phyloP scores from a whole-genome alignment of 768 basidiomycete species.

The Krasilnikovozyma curviuscula region DNA sequence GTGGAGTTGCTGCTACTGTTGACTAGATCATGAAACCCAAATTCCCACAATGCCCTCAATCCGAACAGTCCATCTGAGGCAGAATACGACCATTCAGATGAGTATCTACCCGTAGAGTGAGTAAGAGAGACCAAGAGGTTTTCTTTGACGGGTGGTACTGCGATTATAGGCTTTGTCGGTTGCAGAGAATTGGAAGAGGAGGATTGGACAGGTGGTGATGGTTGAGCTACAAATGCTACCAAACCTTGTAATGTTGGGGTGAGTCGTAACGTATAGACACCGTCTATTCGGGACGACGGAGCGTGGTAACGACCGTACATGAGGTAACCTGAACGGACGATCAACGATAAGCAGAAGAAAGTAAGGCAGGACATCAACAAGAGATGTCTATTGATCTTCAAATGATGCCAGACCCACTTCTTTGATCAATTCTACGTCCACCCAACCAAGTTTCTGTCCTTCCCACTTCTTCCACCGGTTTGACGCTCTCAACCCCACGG shows the following conservation, averaged over 20 bases:
- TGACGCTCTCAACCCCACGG: slow-evolving; percentile 61
- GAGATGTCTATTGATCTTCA: neutral
- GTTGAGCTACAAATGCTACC: slow-evolving; percentile 37
- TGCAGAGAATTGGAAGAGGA: neutral
- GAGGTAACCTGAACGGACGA: slow-evolving; percentile 50
- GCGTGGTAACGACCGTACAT: slow-evolving; percentile 81
- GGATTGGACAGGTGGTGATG: slow-evolving; percentile 47
- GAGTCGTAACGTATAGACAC: slow-evolving; percentile 65
- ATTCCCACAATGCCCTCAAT: no score
- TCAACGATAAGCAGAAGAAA: neutral
- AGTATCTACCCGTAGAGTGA: slow-evolving; percentile 81
- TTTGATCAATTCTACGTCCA: slow-evolving; percentile 53
- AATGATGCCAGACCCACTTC: slow-evolving; percentile 36
- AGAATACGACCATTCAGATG: slow-evolving; percentile 84
- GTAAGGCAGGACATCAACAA: neutral
- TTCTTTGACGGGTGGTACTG: slow-evolving; percentile 12
- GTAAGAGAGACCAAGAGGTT: slow-evolving; percentile 61
- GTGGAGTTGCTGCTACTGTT: no score
- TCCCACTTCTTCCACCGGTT: slow-evolving; percentile 41
- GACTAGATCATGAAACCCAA: no score
- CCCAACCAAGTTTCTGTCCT: slow-evolving; percentile 65
- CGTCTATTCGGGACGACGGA: slow-evolving; percentile 72
- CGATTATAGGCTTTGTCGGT: neutral
- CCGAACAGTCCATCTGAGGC: slow-evolving; percentile 91
- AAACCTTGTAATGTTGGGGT: slow-evolving; percentile 66